These are phyloP conservation scores for Phanerochaete sordida DNA, from an alignment of 768 basidiomycete genomes.

Conservation along the genomic window DNA sequence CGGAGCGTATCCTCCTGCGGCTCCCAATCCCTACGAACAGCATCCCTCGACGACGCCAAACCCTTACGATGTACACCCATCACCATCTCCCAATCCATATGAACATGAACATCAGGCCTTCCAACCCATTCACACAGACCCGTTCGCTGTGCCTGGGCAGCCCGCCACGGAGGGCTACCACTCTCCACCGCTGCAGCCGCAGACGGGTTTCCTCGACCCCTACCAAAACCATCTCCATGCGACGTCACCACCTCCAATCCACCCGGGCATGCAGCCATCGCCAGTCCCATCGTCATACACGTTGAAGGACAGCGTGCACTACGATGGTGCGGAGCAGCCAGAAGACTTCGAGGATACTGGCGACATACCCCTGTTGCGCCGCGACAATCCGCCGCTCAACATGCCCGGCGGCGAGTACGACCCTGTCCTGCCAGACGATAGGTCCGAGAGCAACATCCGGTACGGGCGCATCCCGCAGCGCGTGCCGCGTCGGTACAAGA, in stretches of 20 bases:
- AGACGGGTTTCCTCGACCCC: conserved; percentile 17
- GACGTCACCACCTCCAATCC: background rate
- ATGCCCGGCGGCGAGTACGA: conserved; percentile 47
- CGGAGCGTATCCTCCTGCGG: conserved; percentile 38
- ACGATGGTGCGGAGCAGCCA: conserved; percentile 29
- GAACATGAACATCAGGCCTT: conserved; percentile 32
- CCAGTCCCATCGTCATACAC: conserved; percentile 29
- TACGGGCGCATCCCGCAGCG: conserved; percentile 92
- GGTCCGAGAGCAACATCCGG: conserved; percentile 58
- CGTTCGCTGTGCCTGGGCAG: conserved; percentile 34
- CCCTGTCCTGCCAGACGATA: conserved; percentile 28
- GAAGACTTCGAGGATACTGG: conserved; percentile 42
- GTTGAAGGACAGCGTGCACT: conserved; percentile 34
- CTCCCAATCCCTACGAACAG: conserved; percentile 23
- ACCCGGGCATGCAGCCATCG: conserved; percentile 8
- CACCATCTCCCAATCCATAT: conserved; percentile 25
- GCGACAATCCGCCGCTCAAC: conserved; percentile 25
- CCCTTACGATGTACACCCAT: conserved; percentile 25
- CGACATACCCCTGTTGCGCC: conserved; percentile 60
- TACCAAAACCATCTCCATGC: conserved; percentile 2
- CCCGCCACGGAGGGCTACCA: conserved; percentile 15
- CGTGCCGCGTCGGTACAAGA: conserved; percentile 87
- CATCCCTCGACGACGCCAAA: conserved; percentile 18
- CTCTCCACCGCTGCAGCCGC: conserved; percentile 22
- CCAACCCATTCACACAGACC: conserved; percentile 35